Base-by-base conservation (phyloP, 371 early-diverging fungal genomes). In the Mucor sp. region DNA sequence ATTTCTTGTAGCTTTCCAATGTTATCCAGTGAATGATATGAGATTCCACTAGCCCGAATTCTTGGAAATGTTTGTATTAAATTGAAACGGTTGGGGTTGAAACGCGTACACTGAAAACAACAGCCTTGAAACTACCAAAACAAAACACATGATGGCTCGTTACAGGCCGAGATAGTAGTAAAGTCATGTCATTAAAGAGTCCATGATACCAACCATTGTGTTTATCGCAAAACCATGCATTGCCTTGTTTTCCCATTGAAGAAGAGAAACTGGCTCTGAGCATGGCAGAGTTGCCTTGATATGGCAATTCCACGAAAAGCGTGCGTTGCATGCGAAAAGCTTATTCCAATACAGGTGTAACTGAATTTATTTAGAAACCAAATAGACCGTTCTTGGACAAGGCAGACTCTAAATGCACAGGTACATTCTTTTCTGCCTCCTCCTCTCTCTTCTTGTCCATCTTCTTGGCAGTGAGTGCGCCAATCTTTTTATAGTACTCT, bases 401-500 rank as follows among this genome's bases (percentile, higher is more conserved):
- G 9, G 74, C 75, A 44, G 71, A 74, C 62, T 80, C 79, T 37
- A 83, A 63, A 58, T 80, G 77, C 28, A 35, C 63, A 11, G 80
- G 74, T 15, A 70, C 71, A 56, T 68, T 66, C 37, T 65, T 67
- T 9, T 70, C 63, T 37, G 67, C 27, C 57, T 80, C 77, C 62
- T 80, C 83, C 61, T 83, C 80, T 55, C 73, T 68, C 12, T 70
- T 78, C 48, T 77, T 78, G 41, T 83, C 83, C 70, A 80, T 68
- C 63, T 83, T 83, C 58, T 80, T 80, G 4, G 76, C 66, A 14
- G 79, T 72, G 11, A 77, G 48, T 1, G 76, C 83, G 14, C 83
- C 83, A 7, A 77, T 62, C 19, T 75, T 77, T 37, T 83, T 83
- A n/a, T 77, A 72, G 58, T 83, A 83, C 43, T 80, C 80, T 8